These are phyloP conservation scores for Pichia sp. DNA, from an alignment of 1,139 yeast genomes.

Conservation along the genomic window DNA sequence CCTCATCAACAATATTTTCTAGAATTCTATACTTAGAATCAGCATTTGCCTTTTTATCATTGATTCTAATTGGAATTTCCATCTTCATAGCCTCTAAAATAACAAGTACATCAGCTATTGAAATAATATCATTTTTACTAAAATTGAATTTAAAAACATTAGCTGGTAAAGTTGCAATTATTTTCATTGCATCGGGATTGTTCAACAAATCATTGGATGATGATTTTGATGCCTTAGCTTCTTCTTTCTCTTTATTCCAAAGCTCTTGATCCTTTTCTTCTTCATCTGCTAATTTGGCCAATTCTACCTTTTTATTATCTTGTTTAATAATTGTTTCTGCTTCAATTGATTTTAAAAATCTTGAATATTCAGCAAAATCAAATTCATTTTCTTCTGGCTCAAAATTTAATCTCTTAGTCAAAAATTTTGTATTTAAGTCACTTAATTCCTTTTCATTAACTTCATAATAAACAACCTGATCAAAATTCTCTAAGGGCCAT, in stretches of 20 bases:
- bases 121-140: constrained; percentile 31
- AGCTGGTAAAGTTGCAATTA: constrained; percentile 31
- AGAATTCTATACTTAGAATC: constrained; percentile 23
- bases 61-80: constrained; percentile 36
- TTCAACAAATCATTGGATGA: constrained; percentile 20
- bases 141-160: constrained; percentile 30
- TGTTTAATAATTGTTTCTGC: constrained; percentile 25
- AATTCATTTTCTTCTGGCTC: constrained; percentile 27
- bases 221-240: constrained; percentile 24
- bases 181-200: constrained; percentile 28
- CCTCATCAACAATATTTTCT: constrained; percentile 30
- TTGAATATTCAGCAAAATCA: constrained; percentile 30
- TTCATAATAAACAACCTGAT: constrained; percentile 35
- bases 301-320: constrained; percentile 23
- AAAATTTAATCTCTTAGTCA: constrained; percentile 29
- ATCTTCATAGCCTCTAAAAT: constrained; percentile 43
- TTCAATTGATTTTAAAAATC: constrained; percentile 27
- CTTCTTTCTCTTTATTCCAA: constrained; percentile 30
- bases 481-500: constrained; percentile 34
- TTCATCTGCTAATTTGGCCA: constrained; percentile 22
- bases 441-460: constrained; percentile 30
- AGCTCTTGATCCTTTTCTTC: constrained; percentile 25
- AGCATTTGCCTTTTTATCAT: constrained; percentile 22
- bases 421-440: constrained; percentile 26
- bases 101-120: constrained; percentile 31